Base-by-base conservation (phyloP, 805 yeast genomes). In the Saccharomycopsis fodiens region DNA sequence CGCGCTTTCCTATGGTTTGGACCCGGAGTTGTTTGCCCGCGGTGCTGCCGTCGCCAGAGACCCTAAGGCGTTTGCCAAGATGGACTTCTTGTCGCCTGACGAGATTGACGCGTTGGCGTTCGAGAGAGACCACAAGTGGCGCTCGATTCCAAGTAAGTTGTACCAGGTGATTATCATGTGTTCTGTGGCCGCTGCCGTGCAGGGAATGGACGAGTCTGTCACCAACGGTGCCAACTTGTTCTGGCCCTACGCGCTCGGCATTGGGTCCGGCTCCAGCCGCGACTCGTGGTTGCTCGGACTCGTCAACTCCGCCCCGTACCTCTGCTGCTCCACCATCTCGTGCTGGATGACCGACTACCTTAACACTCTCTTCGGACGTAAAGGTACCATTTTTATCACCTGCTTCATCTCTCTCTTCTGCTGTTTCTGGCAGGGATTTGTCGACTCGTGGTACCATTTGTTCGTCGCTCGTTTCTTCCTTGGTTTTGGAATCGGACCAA, bases 201-300 rank as follows among this genome's bases (percentile, higher is more conserved):
- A 81, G 60, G 88, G 89, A 60, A 81, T 82, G 80, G 88, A 82
- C 62, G 86, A 82, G 60, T 68, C 85, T 3, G 86, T 82, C 19
- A 75, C 82, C 49, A 81, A 80, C 55, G 89, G 89, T 53, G 88
- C 88, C 5, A 68, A 74, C 44, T 61, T 82, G 43, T 76, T 74
- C 57, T 82, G 78, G 59, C 84, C 85, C 2, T 45, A 52, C 1
- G 71, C 65, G 19, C 69, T 82, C 58, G 80, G 79, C 2, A 67
- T 82, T 37, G 71, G 65, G 16, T 55, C 61, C 16, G 69, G 61
- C 17, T 66, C 70, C 39, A 65, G 72, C 39, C 61, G 76, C 54
- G 69, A 76, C 37, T 72, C 73, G 42, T 75, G 82, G 73, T 59
- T 76, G 12, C 69, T 72, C 54, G 87, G 88, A 34, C 66, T 82